These are phyloP conservation scores for Phaeolepiota aurea DNA, from an alignment of 768 basidiomycete genomes.

Conservation along the genomic window DNA sequence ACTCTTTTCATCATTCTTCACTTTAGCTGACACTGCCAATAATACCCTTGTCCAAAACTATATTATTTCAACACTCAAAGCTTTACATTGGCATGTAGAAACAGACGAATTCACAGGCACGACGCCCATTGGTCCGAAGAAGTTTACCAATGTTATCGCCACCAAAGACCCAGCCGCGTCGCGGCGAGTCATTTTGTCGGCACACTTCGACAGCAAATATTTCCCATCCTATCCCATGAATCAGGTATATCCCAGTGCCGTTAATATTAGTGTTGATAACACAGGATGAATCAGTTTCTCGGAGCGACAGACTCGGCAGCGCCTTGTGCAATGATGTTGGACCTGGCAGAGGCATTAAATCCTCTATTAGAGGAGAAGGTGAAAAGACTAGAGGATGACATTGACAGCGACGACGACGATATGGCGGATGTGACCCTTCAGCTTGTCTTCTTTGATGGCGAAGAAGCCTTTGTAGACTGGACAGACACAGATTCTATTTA, in stretches of 20 bases:
- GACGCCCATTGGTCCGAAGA: conserved; percentile 76
- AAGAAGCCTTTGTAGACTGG: conserved; percentile 93
- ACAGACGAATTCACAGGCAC: conserved; percentile 69
- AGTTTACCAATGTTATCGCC: conserved; percentile 87
- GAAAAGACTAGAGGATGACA: conserved; percentile 42
- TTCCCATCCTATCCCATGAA: conserved; percentile 63
- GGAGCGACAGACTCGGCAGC: conserved; percentile 98
- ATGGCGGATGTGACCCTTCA: conserved; percentile 81
- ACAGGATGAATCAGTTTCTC: conserved; percentile 59
- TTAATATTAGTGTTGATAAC: conserved; percentile 5
- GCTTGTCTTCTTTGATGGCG: conserved; percentile 94
- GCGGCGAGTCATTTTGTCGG: conserved; percentile 77
- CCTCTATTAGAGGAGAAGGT: conserved; percentile 58
- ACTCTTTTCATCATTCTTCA: no score
- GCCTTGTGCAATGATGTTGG: conserved; percentile 89
- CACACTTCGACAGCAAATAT: conserved; percentile 92
- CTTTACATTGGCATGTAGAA: conserved; percentile 82
- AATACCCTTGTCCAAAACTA: conserved; percentile 80
- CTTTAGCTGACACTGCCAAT: conserved; percentile 67
- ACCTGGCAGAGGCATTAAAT: conserved; percentile 79
- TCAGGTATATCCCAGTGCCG: conserved; percentile 39
- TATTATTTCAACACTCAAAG: conserved; percentile 62
- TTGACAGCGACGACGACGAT: conserved; percentile 70
- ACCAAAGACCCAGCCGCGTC: conserved; percentile 88
- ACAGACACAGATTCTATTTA: conserved; percentile 87